Conservation (phyloP, 768 basidiomycete genomes). For the Fomitopsis serialis region DNA sequence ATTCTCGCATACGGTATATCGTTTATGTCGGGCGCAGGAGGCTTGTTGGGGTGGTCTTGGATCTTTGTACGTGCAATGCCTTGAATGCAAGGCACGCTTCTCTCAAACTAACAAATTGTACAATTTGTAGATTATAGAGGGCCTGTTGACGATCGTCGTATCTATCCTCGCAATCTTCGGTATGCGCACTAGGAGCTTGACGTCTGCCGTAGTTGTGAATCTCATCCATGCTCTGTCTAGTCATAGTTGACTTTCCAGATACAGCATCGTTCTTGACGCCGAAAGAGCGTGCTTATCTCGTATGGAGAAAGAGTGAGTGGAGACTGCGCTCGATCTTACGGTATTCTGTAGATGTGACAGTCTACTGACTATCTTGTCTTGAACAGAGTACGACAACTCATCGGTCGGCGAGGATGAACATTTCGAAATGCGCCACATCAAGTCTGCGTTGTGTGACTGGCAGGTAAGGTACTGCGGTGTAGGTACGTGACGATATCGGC, state of each 20-base stretch:
- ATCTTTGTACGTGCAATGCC: constrained; percentile 21
- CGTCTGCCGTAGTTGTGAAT: not conserved
- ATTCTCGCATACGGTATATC: constrained; percentile 30
- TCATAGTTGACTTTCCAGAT: constrained; percentile 56
- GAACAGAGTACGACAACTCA: constrained; percentile 47
- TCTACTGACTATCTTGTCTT: too few relatives aligned
- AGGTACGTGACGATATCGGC: too few relatives aligned
- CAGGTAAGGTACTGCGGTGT: too few relatives aligned
- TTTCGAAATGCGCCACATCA: constrained; percentile 48
- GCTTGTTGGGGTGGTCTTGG: constrained; percentile 28
- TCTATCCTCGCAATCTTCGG: constrained; percentile 49
- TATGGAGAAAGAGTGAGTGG: constrained; percentile 51
- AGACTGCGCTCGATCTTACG: constrained; percentile 8
- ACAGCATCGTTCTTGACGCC: constrained; percentile 58
- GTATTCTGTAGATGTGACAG: not conserved
- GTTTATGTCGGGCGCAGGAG: constrained; percentile 26
- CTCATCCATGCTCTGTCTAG: constrained; percentile 21
- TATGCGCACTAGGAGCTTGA: constrained; percentile 20
- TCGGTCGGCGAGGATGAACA: constrained; percentile 58
- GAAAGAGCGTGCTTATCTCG: constrained; percentile 50
- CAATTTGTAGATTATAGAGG: constrained; percentile 50
- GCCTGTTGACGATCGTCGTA: constrained; percentile 52
- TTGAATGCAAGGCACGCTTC: too few relatives aligned
- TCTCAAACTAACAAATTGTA: not conserved
- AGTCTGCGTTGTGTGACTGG: constrained; percentile 56